These are phyloP conservation scores for Colletotrichum lupini DNA, from an alignment of 2,329 filamentous ascomycete species.

Conservation along the genomic window DNA sequence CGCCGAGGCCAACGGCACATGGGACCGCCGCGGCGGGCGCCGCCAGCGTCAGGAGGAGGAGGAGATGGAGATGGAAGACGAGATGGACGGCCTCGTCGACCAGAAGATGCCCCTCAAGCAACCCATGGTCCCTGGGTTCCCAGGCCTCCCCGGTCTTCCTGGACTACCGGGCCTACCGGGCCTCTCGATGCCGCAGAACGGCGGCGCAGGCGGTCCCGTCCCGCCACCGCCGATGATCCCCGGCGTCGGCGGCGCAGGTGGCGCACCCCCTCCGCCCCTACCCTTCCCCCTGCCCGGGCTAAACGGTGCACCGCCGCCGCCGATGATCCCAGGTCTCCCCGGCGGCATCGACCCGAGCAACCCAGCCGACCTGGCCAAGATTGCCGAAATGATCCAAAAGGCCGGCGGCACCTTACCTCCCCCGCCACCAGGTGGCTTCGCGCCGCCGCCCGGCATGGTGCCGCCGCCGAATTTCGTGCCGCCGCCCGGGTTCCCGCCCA, in stretches of 20 bases:
- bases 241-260: constrained; percentile 57
- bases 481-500: constrained; percentile 56
- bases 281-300: constrained; percentile 64
- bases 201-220: constrained; percentile 41
- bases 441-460: constrained; percentile 64
- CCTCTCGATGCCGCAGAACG: constrained; percentile 52
- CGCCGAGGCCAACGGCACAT: constrained; percentile 94
- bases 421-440: constrained; percentile 45
- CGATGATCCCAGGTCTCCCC: constrained; percentile 51
- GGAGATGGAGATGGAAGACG: constrained; percentile 92
- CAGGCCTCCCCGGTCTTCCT: constrained; percentile 68
- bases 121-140: constrained; percentile 59
- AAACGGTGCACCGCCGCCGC: constrained; percentile 57
- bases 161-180: constrained; percentile 58
- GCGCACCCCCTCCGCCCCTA: constrained; percentile 58
- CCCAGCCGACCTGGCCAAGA: constrained; percentile 69
- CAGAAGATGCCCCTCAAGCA: constrained; percentile 81
- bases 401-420: constrained; percentile 72
- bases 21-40: constrained; percentile 82
- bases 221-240: constrained; percentile 57
- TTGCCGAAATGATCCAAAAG: constrained; percentile 74
- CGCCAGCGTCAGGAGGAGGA: constrained; percentile 90
- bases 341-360: constrained; percentile 69
- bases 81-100: constrained; percentile 91
- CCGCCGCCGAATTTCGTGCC: constrained; percentile 56